These are phyloP conservation scores for Trichomonascus vanleenenianus DNA, from an alignment of 805 yeast genomes.

Conservation along the genomic window DNA sequence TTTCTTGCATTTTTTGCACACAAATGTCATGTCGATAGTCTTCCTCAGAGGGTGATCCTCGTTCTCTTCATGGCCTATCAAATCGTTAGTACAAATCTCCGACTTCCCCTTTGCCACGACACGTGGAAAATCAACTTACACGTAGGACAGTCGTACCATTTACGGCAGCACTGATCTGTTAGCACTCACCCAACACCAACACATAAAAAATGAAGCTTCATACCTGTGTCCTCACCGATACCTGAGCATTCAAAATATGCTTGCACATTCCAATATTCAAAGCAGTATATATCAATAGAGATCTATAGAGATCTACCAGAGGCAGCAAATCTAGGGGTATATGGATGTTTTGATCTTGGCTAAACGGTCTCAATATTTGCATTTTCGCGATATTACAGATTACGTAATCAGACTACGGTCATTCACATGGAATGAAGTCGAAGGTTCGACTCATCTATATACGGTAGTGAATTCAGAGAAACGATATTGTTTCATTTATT, in stretches of 20 bases:
- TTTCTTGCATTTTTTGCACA: conserved; percentile 28
- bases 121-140: conserved; percentile 16
- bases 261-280: conserved; percentile 20
- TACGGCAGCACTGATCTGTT: conserved; percentile 21
- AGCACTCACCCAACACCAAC: conserved; percentile 1
- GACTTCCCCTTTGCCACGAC: too few species aligned
- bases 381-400: too few species aligned
- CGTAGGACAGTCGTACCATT: conserved; percentile 30
- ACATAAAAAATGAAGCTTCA: conserved; percentile 3
- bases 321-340: conserved; percentile 1
- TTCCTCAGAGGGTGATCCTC: conserved; percentile 26
- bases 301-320: neutral
- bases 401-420: too few species aligned
- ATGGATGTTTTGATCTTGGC: neutral
- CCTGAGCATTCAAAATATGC: conserved; percentile 29
- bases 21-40: conserved; percentile 26
- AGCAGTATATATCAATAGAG: neutral
- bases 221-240: conserved; percentile 26
- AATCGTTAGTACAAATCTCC: too few species aligned
- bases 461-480: too few species aligned
- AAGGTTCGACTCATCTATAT: too few species aligned
- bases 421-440: too few species aligned
- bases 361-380: too few species aligned
- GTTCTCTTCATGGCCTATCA: conserved; percentile 22
- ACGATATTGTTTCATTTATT: too few species aligned